These are phyloP conservation scores for Fragilaria radians DNA, from an alignment of 108 stramenopile genomes.

Conservation along the genomic window DNA sequence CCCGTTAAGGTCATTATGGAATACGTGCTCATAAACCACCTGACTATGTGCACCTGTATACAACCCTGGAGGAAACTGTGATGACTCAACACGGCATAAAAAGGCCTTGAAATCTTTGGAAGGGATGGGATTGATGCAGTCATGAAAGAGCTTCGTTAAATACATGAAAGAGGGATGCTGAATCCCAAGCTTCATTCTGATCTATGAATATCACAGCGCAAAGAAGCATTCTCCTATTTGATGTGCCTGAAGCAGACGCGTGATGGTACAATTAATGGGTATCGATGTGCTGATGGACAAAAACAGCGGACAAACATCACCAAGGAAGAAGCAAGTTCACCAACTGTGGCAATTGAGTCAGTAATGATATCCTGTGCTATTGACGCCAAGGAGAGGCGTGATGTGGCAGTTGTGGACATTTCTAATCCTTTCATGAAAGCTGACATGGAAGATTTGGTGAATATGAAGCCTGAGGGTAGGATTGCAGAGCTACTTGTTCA, in stretches of 20 bases:
- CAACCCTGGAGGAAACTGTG: neutral
- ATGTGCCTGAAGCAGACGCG: too few species aligned
- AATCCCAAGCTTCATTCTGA: too few species aligned
- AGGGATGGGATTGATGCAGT: too few species aligned
- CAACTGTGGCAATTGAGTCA: slow-evolving; percentile 12
- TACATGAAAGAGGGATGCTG: too few species aligned
- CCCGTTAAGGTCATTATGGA: neutral
- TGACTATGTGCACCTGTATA: slow-evolving; percentile 7
- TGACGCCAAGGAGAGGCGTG: slow-evolving; percentile 6
- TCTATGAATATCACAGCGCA: too few species aligned
- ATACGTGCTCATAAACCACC: neutral
- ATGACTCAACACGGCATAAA: neutral
- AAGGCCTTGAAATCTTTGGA: too few species aligned
- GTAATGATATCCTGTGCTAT: slow-evolving; percentile 1
- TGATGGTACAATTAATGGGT: too few species aligned
- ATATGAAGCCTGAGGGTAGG: neutral
- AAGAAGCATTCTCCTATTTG: too few species aligned
- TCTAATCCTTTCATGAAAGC: too few species aligned
- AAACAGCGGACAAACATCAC: slow-evolving; percentile 19
- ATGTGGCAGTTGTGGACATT: too few species aligned
- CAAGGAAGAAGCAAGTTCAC: slow-evolving; percentile 24
- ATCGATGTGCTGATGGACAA: slow-evolving; percentile 27
- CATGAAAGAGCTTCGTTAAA: too few species aligned
- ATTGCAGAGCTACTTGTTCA: neutral
- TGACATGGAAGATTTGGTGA: neutral